Conservation (phyloP, 1,284 basidiomycete species). For the Pascua sp. region DNA sequence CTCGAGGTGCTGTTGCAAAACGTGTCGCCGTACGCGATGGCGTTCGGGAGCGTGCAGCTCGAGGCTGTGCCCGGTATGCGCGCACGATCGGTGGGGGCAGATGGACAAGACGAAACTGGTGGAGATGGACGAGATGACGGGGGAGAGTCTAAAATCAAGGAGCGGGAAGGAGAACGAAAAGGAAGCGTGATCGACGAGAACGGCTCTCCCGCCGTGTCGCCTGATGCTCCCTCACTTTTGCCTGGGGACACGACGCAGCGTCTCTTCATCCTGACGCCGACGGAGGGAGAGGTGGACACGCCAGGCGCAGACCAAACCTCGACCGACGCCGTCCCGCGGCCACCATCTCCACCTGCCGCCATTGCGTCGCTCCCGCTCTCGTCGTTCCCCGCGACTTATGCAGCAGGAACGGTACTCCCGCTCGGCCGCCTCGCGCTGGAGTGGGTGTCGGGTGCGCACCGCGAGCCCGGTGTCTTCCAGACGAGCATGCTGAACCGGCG, state of each 20-base stretch:
- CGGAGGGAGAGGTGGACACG: conserved; percentile 15
- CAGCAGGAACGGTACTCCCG: conserved; percentile 66
- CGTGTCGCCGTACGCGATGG: conserved; percentile 67
- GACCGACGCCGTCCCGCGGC: conserved; percentile 47
- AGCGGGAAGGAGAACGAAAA: not conserved
- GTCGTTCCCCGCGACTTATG: conserved; percentile 55
- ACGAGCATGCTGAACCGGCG: conserved; percentile 58
- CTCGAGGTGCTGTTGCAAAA: conserved; percentile 87
- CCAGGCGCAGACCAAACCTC: not conserved
- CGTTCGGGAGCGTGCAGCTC: conserved; percentile 69
- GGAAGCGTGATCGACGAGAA: not conserved
- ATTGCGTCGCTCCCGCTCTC: conserved; percentile 55
- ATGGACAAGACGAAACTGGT: conserved; percentile 20
- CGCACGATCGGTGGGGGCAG: conserved; percentile 43
- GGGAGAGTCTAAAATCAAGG: conserved; percentile 7
- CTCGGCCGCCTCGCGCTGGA: conserved; percentile 76
- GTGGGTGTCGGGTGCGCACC: conserved; percentile 56
- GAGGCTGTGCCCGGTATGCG: conserved; percentile 69
- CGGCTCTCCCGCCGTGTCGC: not conserved
- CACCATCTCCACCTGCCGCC: conserved; percentile 73
- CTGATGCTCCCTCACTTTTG: conserved; percentile 57
- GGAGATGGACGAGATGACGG: not conserved
- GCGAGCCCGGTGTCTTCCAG: conserved; percentile 73
- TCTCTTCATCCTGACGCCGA: conserved; percentile 70
- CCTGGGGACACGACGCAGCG: conserved; percentile 79